phyloP scores from a whole-genome alignment of 1,139 yeast genomes.

The Taphrina flavorubra region DNA sequence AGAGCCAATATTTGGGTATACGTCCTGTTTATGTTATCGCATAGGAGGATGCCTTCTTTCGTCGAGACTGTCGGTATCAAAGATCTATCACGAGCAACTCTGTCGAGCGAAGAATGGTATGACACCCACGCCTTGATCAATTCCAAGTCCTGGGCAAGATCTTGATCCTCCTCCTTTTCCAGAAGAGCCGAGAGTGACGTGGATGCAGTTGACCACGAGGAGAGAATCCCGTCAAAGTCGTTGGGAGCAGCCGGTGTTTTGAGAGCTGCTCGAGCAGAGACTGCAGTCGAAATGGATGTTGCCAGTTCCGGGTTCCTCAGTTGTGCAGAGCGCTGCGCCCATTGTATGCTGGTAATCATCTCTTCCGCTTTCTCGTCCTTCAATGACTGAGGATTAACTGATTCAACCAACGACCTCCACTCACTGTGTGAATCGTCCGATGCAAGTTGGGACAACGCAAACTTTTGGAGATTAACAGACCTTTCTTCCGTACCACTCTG shows the following conservation, averaged over 20 bases:
- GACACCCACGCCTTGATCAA: conserved; percentile 28
- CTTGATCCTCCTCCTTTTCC: conserved; percentile 36
- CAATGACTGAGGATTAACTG: conserved; percentile 18
- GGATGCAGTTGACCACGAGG: conserved; percentile 24
- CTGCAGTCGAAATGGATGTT: conserved; percentile 27
- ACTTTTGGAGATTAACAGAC: conserved; percentile 26
- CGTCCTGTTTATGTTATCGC: conserved; percentile 9
- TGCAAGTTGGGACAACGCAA: conserved; percentile 26
- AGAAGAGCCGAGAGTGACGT: conserved; percentile 12
- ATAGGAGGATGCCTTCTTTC: conserved; percentile 30
- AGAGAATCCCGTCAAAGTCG: conserved; percentile 20
- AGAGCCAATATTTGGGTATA: conserved; percentile 24
- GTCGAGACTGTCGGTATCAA: conserved; percentile 19
- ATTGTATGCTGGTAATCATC: conserved; percentile 34
- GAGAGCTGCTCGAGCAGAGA: conserved; percentile 22
- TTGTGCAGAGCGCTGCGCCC: conserved; percentile 29
- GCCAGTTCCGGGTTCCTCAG: conserved; percentile 24
- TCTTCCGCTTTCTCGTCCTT: conserved; percentile 8
- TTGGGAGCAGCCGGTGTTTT: conserved; percentile 6
- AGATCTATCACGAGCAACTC: conserved; percentile 24
- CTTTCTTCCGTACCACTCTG: conserved; percentile 26
- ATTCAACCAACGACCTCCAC: conserved; percentile 21
- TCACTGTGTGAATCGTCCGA: conserved; percentile 11
- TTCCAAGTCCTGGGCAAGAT: conserved; percentile 26
- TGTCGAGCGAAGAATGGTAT: conserved; percentile 20